These are phyloP conservation scores for Chlorokybus atmophyticus DNA, from an alignment of 139 green algal genomes.

Conservation along the genomic window DNA sequence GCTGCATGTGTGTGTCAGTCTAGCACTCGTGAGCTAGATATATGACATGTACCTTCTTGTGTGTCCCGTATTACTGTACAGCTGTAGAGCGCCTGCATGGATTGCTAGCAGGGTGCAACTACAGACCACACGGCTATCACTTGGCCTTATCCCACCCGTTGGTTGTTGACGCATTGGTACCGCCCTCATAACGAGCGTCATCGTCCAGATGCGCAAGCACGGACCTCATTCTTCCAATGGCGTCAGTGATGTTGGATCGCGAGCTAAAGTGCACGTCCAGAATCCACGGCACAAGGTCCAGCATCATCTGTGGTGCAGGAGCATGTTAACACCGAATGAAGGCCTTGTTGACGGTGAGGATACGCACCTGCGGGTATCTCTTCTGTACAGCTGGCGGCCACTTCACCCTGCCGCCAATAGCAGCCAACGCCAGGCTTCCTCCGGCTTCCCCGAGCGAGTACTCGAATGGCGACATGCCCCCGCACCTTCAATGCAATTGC, in stretches of 20 bases:
- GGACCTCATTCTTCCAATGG: constrained; percentile 4
- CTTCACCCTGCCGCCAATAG: constrained; percentile 41
- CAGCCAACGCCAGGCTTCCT: constrained; percentile 63
- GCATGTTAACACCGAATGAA: neutral
- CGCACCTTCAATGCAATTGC: no score
- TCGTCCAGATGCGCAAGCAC: no score
- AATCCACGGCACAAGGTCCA: constrained; percentile 23
- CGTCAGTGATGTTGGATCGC: constrained; percentile 12
- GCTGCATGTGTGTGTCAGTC: no score
- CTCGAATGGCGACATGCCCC: constrained; percentile 61
- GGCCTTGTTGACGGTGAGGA: neutral
- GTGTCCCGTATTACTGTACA: no score
- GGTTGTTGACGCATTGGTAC: no score
- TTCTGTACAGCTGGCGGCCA: neutral
- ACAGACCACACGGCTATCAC: no score
- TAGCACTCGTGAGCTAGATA: no score
- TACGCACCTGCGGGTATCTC: neutral
- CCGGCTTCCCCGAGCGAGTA: constrained; percentile 48
- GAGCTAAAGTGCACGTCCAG: constrained; percentile 1
- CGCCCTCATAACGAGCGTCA: no score
- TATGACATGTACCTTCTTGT: no score
- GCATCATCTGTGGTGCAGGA: constrained; percentile 6
- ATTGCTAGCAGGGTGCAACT: no score
- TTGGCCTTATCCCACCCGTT: no score
- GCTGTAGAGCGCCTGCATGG: no score